These are phyloP conservation scores for Davidsoniella eucalypti DNA, from an alignment of 2,329 filamentous ascomycete species.

Conservation along the genomic window DNA sequence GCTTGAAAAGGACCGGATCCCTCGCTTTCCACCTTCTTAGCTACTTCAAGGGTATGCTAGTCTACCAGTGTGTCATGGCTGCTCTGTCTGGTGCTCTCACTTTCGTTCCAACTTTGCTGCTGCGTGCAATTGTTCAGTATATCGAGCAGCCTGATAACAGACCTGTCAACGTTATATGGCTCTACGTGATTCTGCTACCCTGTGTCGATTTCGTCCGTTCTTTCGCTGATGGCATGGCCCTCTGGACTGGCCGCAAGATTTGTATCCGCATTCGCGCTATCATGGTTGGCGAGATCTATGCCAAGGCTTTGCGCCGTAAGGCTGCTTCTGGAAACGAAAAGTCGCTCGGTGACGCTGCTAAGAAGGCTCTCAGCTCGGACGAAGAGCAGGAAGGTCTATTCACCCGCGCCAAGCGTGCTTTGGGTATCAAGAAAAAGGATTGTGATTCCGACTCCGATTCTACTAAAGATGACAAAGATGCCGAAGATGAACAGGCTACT, in stretches of 20 bases:
- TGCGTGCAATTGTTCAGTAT: slow-evolving; percentile 84
- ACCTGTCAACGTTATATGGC: slow-evolving; percentile 80
- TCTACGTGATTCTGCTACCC: slow-evolving; percentile 83
- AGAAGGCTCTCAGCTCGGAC: slow-evolving; percentile 24
- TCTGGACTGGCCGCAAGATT: slow-evolving; percentile 89
- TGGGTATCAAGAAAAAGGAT: slow-evolving; percentile 42
- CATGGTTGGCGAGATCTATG: slow-evolving; percentile 93
- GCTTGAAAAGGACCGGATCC: slow-evolving; percentile 64
- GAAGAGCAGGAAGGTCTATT: slow-evolving; percentile 24
- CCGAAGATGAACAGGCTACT: slow-evolving; percentile 62
- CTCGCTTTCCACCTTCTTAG: slow-evolving; percentile 66
- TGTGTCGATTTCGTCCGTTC: slow-evolving; percentile 69
- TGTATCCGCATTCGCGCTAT: slow-evolving; percentile 88
- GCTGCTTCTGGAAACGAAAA: slow-evolving; percentile 65
- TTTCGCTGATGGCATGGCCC: slow-evolving; percentile 64
- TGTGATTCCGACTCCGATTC: slow-evolving; percentile 19
- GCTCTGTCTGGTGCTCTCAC: slow-evolving; percentile 66
- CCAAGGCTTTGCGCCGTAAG: slow-evolving; percentile 83
- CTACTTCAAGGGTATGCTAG: slow-evolving; percentile 63
- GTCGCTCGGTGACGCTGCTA: slow-evolving; percentile 44
- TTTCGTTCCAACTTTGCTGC: slow-evolving; percentile 77
- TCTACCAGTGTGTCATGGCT: slow-evolving; percentile 69
- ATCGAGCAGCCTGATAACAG: slow-evolving; percentile 66
- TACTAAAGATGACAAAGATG: slow-evolving; percentile 19
- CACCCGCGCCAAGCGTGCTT: slow-evolving; percentile 35